These are phyloP conservation scores for Arthrobotrys iridis DNA, from an alignment of 2,329 filamentous ascomycete species.

Conservation along the genomic window DNA sequence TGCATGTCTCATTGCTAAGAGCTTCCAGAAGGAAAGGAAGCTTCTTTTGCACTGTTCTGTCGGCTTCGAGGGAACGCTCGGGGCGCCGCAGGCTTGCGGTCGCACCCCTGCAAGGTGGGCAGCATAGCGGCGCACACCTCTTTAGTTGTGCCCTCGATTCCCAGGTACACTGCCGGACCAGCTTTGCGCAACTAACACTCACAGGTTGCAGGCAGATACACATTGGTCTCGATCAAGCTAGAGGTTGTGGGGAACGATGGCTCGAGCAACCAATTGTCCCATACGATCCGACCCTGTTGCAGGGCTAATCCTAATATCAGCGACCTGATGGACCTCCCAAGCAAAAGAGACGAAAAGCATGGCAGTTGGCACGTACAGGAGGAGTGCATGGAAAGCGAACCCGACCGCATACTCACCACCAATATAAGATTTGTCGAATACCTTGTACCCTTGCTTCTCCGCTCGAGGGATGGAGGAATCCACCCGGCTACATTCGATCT, in stretches of 20 bases:
- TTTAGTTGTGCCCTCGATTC: conserved; percentile 15
- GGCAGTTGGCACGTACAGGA: conserved; percentile 24
- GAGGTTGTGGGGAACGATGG: conserved; percentile 10
- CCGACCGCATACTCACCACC: conserved; percentile 33
- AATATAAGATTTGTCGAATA: conserved; percentile 22
- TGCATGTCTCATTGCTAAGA: conserved; percentile 50
- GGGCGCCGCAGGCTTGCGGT: conserved; percentile 33
- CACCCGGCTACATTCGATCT: conserved; percentile 37
- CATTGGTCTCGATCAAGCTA: conserved; percentile 39
- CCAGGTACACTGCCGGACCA: conserved; percentile 41
- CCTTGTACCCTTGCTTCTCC: conserved; percentile 39
- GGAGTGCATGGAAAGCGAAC: conserved; percentile 30
- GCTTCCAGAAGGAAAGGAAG: conserved; percentile 51
- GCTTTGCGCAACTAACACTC: conserved; percentile 53
- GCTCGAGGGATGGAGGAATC: conserved; percentile 29
- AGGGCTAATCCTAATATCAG: conserved; percentile 9
- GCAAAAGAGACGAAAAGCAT: conserved; percentile 27
- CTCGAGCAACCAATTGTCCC: conserved; percentile 35
- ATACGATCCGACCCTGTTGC: neutral
- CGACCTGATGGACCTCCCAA: conserved; percentile 6
- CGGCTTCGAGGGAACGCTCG: conserved; percentile 46
- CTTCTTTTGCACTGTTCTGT: conserved; percentile 26
- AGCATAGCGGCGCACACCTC: conserved; percentile 45
- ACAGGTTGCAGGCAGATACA: conserved; percentile 47
- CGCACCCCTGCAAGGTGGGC: conserved; percentile 48